A percentile compares a stretch with the other conserved stretches of the same genome.
phyloP scores from a whole-genome alignment of 225 moss, liverwort and hornwort species.

The Antitrichia curtipendula region DNA sequence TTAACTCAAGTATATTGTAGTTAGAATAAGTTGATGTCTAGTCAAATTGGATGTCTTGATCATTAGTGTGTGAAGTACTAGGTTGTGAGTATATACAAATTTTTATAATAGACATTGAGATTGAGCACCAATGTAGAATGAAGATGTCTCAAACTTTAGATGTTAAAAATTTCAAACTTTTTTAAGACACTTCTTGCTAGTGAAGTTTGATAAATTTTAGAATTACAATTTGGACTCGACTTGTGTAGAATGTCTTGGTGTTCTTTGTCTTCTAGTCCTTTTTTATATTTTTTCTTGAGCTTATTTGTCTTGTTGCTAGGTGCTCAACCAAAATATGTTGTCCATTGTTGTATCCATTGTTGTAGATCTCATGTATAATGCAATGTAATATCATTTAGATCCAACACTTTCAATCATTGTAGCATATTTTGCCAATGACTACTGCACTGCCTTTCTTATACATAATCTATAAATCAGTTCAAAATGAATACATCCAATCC shows the following conservation, averaged over 20 bases:
- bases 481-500: neutral
- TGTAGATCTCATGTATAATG: neutral
- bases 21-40: neutral
- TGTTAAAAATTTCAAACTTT: neutral
- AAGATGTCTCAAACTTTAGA: neutral
- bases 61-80: neutral
- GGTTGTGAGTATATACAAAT: neutral
- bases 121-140: neutral
- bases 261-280: neutral
- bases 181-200: too few species aligned
- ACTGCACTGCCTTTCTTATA: fast-evolving
- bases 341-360: neutral
- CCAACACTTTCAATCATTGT: neutral
- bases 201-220: neutral
- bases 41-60: neutral
- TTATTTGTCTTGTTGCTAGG: neutral
- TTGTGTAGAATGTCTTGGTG: neutral
- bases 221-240: too few species aligned
- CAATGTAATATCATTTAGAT: neutral
- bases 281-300: neutral
- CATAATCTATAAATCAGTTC: neutral
- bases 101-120: neutral
- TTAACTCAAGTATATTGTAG: neutral
- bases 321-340: neutral
- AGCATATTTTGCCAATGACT: neutral